Base-by-base conservation (phyloP, 1,284 basidiomycete species). In the Puccinia hordei region DNA sequence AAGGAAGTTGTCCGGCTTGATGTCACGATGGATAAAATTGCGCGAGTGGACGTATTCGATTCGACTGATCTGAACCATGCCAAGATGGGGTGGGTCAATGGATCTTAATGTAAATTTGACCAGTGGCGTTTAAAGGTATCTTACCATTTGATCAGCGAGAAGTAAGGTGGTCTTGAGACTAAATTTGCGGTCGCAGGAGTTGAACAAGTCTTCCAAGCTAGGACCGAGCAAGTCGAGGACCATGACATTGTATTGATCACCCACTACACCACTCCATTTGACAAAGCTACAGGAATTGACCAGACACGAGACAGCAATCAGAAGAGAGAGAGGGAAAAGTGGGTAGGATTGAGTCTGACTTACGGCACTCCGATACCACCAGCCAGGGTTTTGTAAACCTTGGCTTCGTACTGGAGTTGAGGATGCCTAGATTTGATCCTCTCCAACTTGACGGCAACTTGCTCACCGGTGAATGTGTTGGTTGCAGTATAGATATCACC, bases 241-340 rank as follows among this genome's bases (percentile, higher is more conserved):
- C 96, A 99, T 99, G 81, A 96, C 96, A 82, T 99, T 98, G 90
- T 98, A 99, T n/a, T n/a, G n/a, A 87, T 99, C 95, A 86, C 95
- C 98, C 87, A 99, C 96, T 82, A 95, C 97, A 63, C 97, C 97
- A 86, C 94, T 99, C 97, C 97, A 97, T 84, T 95, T 83, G 33
- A 86, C 59, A 38, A 63, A 63, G 1, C 85, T 30, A n/a, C 1
- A n/a, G 24, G 24, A 46, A 51, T 17, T 5, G 57, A 17, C 27
- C 46, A n/a, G 44, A 13, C 10, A 22, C 30, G 2, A 22, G 15
- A 22, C 38, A n/a, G 27, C 10, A 38, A 33, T 53, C 71, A 49
- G 17, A 15, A 3, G 3, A 19, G 46, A 15, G 46, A 15, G 46
- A 8, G 9, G 46, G 17, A 49, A 15, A 5, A 49, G 6, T 2